A percentile compares a stretch with the other conserved stretches of the same genome.
Evolutionary conservation across 2,329 filamentous ascomycete genomes (phyloP).

Genomic region (Botrytis tulipae): DNA sequence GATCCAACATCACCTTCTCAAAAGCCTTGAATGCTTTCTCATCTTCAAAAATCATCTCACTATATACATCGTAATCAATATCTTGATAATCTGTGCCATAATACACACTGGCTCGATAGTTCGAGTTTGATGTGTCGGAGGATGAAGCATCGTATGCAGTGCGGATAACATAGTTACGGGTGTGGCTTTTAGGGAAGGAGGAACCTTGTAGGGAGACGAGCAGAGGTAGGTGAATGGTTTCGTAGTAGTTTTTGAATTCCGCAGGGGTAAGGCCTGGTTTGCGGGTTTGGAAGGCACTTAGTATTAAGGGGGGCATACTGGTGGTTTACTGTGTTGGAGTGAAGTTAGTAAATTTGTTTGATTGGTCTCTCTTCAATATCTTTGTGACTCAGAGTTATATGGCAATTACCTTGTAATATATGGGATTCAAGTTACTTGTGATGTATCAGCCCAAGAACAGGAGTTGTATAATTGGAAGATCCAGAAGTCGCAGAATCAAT

Average conservation of each 20-base stretch:
- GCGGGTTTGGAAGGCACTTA: background rate
- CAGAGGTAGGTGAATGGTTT: background rate
- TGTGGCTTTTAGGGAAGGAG: background rate
- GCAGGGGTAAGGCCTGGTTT: background rate
- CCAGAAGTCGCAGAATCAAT: background rate
- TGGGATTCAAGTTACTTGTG: background rate
- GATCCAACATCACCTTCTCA: background rate
- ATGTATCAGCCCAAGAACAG: background rate
- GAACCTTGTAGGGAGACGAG: background rate
- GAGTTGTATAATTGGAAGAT: background rate
- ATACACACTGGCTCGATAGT: background rate
- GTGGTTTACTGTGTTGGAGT: background rate
- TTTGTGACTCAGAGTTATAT: background rate
- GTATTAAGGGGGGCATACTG: background rate
- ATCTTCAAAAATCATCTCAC: background rate
- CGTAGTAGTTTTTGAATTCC: background rate
- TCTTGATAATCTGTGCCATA: background rate
- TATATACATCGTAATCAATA: background rate
- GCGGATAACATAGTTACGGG: background rate
- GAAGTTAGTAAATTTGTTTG: background rate
- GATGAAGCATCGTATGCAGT: background rate
- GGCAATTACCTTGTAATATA: background rate
- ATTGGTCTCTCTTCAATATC: background rate
- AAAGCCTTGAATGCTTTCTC: background rate
- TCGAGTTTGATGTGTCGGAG: background rate